Evolutionary conservation across 495 filamentous ascomycete species (phyloP).

Genomic region (Penicillium herquei): DNA sequence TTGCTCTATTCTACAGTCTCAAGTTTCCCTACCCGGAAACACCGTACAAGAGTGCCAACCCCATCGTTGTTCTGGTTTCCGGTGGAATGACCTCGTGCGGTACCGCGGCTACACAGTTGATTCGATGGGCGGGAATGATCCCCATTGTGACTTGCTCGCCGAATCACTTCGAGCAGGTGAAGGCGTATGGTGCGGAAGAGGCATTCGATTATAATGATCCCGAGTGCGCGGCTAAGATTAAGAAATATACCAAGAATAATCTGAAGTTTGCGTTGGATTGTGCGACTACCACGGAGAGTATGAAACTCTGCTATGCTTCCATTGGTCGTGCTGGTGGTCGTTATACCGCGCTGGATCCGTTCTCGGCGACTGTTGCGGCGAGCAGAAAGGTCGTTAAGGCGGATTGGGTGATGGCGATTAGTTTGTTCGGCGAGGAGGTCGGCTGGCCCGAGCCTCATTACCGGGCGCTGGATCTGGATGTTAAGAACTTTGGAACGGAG

Average conservation of each 20-base stretch:
- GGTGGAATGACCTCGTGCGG: too few relatives aligned
- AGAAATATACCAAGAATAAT: neutral
- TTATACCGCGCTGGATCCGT: neutral
- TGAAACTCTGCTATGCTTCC: neutral
- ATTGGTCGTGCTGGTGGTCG: neutral
- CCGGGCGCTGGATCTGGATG: neutral
- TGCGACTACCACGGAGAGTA: neutral
- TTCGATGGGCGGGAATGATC: too few relatives aligned
- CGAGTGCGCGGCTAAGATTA: neutral
- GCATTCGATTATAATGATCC: conserved; percentile 27
- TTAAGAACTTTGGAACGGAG: neutral
- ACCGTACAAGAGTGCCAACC: too few relatives aligned
- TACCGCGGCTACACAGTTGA: too few relatives aligned
- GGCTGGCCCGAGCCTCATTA: neutral
- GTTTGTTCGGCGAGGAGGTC: neutral
- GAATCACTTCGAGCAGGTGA: conserved; percentile 23
- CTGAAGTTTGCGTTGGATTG: neutral
- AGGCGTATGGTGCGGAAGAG: conserved; percentile 24
- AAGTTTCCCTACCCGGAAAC: too few relatives aligned
- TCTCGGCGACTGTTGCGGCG: too few relatives aligned
- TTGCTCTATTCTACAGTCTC: too few relatives aligned
- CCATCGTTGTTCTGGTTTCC: too few relatives aligned
- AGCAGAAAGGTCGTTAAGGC: neutral
- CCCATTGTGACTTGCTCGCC: conserved; percentile 35
- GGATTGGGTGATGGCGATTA: neutral